Conservation (phyloP, 345 rosid genomes). For the Excoecaria cochinchinensis region DNA sequence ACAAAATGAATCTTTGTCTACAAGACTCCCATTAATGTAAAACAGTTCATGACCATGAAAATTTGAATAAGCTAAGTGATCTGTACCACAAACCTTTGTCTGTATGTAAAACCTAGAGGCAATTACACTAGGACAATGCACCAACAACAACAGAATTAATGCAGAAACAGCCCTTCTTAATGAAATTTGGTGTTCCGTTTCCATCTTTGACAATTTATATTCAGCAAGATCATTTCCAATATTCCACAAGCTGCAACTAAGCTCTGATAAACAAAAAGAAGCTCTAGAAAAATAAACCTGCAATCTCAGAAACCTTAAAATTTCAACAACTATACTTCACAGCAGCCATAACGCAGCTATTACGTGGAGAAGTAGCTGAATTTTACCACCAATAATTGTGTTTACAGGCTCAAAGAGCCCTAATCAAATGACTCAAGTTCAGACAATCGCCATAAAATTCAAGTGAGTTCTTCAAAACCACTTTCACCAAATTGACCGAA, state of each 20-base stretch:
- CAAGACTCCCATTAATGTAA: constrained; percentile 59
- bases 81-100: constrained; percentile 51
- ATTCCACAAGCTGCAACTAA: constrained; percentile 4
- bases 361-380: not conserved
- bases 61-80: constrained; percentile 48
- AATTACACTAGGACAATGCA: constrained; percentile 37
- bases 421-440: no score
- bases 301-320: constrained; percentile 16
- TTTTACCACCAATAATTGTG: not conserved
- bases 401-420: not conserved
- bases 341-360: not conserved
- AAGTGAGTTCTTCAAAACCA: constrained; percentile 14
- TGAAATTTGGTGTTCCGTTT: constrained; percentile 13
- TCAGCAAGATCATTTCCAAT: constrained; percentile 14
- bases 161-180: constrained; percentile 36
- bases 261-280: not conserved
- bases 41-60: constrained; percentile 38
- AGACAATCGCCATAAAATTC: not conserved
- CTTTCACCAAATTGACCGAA: constrained; percentile 9
- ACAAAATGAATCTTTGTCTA: constrained; percentile 51
- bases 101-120: constrained; percentile 41
- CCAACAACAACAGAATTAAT: constrained; percentile 39
- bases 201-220: constrained; percentile 17
- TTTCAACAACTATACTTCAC: constrained; percentile 3
- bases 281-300: constrained; percentile 1